Evolutionary conservation across 2,329 filamentous ascomycete genomes (phyloP), one percentile per base, ranked within the genome.

Genomic region (Nigrospora sphaerica): DNA sequence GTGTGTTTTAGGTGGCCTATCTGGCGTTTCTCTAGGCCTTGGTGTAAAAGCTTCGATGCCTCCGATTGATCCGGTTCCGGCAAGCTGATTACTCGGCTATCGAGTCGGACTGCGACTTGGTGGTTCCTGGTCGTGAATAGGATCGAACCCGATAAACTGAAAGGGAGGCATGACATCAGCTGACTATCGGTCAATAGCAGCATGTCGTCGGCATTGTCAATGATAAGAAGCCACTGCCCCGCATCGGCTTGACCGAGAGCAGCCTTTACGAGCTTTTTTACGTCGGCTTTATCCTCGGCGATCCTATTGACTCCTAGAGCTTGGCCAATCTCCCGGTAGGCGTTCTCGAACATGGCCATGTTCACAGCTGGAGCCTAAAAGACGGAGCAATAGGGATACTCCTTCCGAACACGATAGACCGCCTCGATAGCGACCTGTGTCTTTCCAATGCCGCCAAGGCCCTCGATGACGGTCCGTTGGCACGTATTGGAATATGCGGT

Each of bases 261-360:
- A 2, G 35, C n/a, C 35, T 38, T 17, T 2, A 66, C 63, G 17
- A 70, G 38, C 19, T 19, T 28, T 18, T 39, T 39, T 5, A 39
- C 18, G 38, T 39, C 38, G 14, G 19, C 19, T 39, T 31, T 39
- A n/a, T 39, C 19, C 3, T 39, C 19, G 23, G 19, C 13, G 9
- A 39, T 28, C 12, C 38, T 12, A 5, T 39, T 23, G 6, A 39
- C 38, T 12, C 31, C 19, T 6, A 39, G 19, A n/a, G 38, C 38
- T 39, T 6, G 19, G 38, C 18, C 38, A 28, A 39, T 39, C 18
- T 39, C 16, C 11, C 13, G 12, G 14, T 39, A 23, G 19, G 19
- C n/a, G n/a, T n/a, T n/a, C n/a, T n/a, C n/a, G n/a, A n/a, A n/a
- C n/a, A n/a, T n/a, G n/a, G n/a, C n/a, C 19, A 17, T 16, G 17